phyloP scores from a whole-genome alignment of 1,284 basidiomycete genomes.

The Pterulicium gracile region DNA sequence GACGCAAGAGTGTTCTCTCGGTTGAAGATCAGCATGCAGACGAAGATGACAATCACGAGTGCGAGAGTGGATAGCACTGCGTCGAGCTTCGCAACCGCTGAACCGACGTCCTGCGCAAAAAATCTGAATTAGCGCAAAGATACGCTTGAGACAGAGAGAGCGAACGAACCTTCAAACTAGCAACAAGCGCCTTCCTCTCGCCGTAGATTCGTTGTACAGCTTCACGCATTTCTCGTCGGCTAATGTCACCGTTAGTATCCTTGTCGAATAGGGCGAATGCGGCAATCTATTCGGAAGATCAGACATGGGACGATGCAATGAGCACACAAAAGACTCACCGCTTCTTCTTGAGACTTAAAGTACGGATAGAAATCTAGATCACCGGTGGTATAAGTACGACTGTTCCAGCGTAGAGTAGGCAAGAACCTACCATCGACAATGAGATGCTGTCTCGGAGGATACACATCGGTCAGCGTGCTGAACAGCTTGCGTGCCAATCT shows the following conservation, averaged over 20 bases:
- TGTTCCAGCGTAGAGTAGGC: neutral
- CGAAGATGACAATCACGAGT: constrained; percentile 54
- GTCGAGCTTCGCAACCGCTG: constrained; percentile 67
- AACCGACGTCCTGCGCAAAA: constrained; percentile 44
- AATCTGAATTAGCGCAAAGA: constrained; percentile 6
- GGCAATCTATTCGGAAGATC: constrained; percentile 31
- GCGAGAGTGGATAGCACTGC: constrained; percentile 57
- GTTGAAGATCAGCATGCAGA: constrained; percentile 75
- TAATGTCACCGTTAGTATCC: constrained; percentile 77
- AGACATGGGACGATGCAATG: neutral
- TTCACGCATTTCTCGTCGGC: constrained; percentile 74
- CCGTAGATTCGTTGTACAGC: constrained; percentile 76
- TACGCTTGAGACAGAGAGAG: neutral
- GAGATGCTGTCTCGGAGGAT: constrained; percentile 47
- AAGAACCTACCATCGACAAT: constrained; percentile 46
- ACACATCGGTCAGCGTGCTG: constrained; percentile 48
- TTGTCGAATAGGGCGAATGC: constrained; percentile 76
- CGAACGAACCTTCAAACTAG: constrained; percentile 53
- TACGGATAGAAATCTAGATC: constrained; percentile 63
- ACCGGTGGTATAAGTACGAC: constrained; percentile 4
- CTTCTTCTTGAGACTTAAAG: constrained; percentile 62
- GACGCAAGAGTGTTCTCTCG: constrained; percentile 60
- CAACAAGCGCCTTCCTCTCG: constrained; percentile 64
- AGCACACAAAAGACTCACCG: constrained; percentile 32
- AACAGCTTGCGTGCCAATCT: constrained; percentile 70